Evolutionary conservation across 2,329 filamentous ascomycete genomes (phyloP), one percentile per base, ranked within the genome.

Genomic region (Setomelanomma holmii): DNA sequence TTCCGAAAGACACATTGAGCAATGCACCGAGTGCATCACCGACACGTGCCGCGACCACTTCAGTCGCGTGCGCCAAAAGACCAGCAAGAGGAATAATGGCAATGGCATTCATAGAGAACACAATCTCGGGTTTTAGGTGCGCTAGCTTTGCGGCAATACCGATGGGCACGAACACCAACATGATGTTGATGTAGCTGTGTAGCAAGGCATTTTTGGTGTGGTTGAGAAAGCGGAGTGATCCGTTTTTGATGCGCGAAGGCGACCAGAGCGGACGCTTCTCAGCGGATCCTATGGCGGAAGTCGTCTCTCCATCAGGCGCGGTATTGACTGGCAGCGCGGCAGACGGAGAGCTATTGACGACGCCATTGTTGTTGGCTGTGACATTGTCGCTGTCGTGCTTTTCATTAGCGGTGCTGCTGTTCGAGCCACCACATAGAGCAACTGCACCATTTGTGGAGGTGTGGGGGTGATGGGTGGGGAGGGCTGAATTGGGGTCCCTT

Each of bases 121-220:
- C 72, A 50, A 80, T 74, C 16, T 75, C 67, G 5, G 78, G 64
- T 41, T 69, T 75, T 41, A 80, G 56, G 22, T 67, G 57, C 12
- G 75, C 72, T 10, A 73, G 68, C 49, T 88, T 80, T 50, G 86
- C 81, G 53, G 82, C 81, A 65, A 95, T 93, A 63, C 90, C 90
- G 46, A 90, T 80, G 6, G 90, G 90, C 23, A 93, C 90, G 68
- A 92, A 92, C 48, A 93, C 76, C 57, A 93, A 79, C 61, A 93
- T 79, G 48, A 91, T 66, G 71, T 95, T 93, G 78, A 93, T 79
- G 84, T 88, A 91, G 78, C 87, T 91, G 70, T 90, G 85, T 38
- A 86, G 82, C 56, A 93, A 65, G 66, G 79, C 79, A 86, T 85
- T 70, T 78, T 82, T 80, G 48, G 76, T 76, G 60, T 82, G 79